These are phyloP conservation scores for Sporisorium sorghi DNA, from an alignment of 1,284 basidiomycete genomes.

Conservation along the genomic window DNA sequence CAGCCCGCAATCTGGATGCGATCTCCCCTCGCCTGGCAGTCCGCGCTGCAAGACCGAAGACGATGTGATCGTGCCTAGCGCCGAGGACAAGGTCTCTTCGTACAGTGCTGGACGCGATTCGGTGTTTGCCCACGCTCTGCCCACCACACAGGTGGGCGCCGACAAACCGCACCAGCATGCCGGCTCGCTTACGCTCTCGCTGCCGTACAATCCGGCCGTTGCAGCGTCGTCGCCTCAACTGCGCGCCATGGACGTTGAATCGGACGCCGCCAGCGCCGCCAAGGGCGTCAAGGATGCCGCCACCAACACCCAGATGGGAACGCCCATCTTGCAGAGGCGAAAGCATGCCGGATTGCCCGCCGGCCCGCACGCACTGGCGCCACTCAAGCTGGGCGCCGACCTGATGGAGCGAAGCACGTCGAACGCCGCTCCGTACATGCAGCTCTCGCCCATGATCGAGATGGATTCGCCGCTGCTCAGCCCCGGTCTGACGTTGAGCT, in stretches of 20 bases:
- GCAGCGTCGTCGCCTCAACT: conserved; percentile 34
- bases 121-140: conserved; percentile 62
- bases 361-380: conserved; percentile 28
- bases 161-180: conserved; percentile 53
- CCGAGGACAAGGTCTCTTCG: conserved; percentile 11
- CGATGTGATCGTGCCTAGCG: neutral
- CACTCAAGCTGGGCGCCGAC: conserved; percentile 40
- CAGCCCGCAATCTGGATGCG: conserved; percentile 51
- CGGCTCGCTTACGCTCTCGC: conserved; percentile 55
- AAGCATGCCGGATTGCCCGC: conserved; percentile 34
- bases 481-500: conserved; percentile 35
- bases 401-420: conserved; percentile 36
- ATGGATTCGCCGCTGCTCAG: conserved; percentile 51
- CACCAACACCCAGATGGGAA: conserved; percentile 21
- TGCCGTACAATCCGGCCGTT: conserved; percentile 50
- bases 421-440: conserved; percentile 37
- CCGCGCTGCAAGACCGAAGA: conserved; percentile 37
- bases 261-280: conserved; percentile 1
- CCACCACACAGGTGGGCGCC: conserved; percentile 46
- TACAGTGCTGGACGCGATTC: conserved; percentile 36
- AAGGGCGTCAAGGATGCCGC: conserved; percentile 8
- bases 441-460: conserved; percentile 52
- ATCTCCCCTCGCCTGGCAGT: conserved; percentile 40
- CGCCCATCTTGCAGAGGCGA: conserved; percentile 44
- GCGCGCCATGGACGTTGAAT: conserved; percentile 29